Base-by-base conservation (phyloP, 768 basidiomycete genomes). In the Russula emetica region DNA sequence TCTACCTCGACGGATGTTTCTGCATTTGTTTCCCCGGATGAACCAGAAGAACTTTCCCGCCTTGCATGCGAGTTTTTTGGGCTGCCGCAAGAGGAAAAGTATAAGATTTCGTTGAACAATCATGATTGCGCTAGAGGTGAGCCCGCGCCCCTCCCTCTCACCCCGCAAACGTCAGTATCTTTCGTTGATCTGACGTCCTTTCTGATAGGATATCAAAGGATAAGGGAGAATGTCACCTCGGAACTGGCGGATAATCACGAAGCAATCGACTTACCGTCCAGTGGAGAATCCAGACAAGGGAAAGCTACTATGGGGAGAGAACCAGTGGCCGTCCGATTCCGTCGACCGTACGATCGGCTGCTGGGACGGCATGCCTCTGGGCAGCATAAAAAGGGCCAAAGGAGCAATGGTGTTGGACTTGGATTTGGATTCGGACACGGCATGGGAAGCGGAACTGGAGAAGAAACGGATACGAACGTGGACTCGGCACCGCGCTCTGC, bases 231-330 rank as follows among this genome's bases (percentile, higher is more conserved):
- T 67, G 83, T 95, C 10, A 96, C 94, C 0, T 85, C 85, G 68
- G 90, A 90, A 10, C 87, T 86, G 72, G 84, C 86, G 5, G 90
- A 94, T 70, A 88, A 86, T 65, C 91, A 93, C 66, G 93, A 96
- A 77, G 91, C 82, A 2, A 73, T 94, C 45, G 94, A 95, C 70
- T 83, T 92, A 93, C 71, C 83, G 79, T 30, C 90, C 90, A 0
- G 86, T 89, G 2, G 79, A 82, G 50, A 76, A 80, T 32, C 85
- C 88, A 0, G 85, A 92, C 71, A 90, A 82, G 74, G 80, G 82
- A 9, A 84, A 83, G 59, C 82, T 85, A 0, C 73, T 95, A 0
- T 87, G 88, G 84, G 94, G 94, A 14, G 84, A 85, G 73, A 97
- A 96, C 71, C 92, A 91, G 64, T 96, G 91, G 88, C 94, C 93